These are phyloP conservation scores for Wallacemonas rigidus DNA, from an alignment of 208 protist genomes.

Conservation along the genomic window DNA sequence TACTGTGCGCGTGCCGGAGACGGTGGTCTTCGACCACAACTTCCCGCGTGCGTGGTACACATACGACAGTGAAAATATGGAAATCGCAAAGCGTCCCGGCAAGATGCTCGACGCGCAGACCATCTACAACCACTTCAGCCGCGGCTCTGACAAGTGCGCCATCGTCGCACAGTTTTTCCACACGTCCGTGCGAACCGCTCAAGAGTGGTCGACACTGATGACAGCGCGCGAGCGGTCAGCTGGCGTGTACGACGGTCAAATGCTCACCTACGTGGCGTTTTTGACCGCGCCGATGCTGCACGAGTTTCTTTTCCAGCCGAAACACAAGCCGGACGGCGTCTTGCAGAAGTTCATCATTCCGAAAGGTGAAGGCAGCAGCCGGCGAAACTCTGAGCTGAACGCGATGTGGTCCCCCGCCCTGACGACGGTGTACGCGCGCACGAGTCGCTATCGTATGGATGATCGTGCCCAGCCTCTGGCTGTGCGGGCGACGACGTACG, in stretches of 20 bases:
- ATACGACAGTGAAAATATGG: slow-evolving; percentile 79
- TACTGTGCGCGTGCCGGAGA: slow-evolving; percentile 75
- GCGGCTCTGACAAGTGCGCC: slow-evolving; percentile 32
- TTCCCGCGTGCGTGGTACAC: slow-evolving; percentile 92
- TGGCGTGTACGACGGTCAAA: slow-evolving; percentile 31
- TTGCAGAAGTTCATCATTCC: slow-evolving; percentile 91
- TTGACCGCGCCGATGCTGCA: slow-evolving; percentile 77
- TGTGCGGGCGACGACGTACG: slow-evolving; percentile 75
- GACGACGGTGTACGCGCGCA: slow-evolving; percentile 84
- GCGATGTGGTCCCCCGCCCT: slow-evolving; percentile 89
- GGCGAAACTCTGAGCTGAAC: slow-evolving; percentile 81
- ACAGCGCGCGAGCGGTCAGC: slow-evolving; percentile 19
- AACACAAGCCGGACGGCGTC: slow-evolving; percentile 85
- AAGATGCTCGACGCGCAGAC: slow-evolving; percentile 87
- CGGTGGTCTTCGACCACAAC: slow-evolving; percentile 94
- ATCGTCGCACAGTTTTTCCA: slow-evolving; percentile 90
- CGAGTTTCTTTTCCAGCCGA: slow-evolving; percentile 80
- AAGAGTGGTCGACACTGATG: slow-evolving; percentile 44
- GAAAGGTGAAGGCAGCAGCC: slow-evolving; percentile 70
- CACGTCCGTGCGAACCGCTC: slow-evolving; percentile 45
- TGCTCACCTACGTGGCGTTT: slow-evolving; percentile 84
- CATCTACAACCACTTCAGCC: slow-evolving; percentile 76
- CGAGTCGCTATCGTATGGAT: slow-evolving; percentile 71
- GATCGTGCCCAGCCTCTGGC: slow-evolving; percentile 61
- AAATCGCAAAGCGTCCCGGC: slow-evolving; percentile 80